Evolutionary conservation across 805 yeast species (phyloP).

Genomic region (Candida ponderosae): DNA sequence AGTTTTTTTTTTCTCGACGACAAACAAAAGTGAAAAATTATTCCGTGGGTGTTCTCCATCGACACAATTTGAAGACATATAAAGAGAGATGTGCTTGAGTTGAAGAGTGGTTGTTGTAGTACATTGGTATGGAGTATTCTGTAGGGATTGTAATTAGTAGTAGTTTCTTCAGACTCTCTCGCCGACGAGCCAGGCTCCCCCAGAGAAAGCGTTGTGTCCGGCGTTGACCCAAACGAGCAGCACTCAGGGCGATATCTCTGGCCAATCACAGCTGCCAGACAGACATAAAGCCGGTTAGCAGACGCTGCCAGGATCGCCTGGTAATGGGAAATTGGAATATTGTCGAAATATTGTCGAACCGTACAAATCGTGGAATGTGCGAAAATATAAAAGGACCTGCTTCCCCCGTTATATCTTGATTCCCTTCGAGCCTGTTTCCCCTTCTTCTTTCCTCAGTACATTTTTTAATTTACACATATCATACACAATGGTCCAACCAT

Average conservation of each 20-base stretch:
- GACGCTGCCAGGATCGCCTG: not conserved
- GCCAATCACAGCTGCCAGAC: slow-evolving; percentile 2
- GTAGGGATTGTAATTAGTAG: too few species aligned
- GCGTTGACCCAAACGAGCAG: not conserved
- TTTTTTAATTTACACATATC: not conserved
- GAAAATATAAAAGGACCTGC: too few species aligned
- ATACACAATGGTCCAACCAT: slow-evolving; percentile 62
- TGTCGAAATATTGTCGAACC: not conserved
- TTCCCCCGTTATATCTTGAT: not conserved
- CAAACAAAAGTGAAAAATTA: too few species aligned
- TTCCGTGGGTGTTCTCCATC: too few species aligned
- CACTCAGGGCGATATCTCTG: slow-evolving; percentile 1
- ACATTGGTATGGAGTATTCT: too few species aligned
- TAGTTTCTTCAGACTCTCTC: too few species aligned
- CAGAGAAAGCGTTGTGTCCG: not conserved
- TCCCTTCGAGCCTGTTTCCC: not conserved
- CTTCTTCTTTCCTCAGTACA: not conserved
- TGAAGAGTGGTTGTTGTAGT: too few species aligned
- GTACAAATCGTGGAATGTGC: not conserved
- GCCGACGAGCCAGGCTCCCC: too few species aligned
- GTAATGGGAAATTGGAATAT: not conserved
- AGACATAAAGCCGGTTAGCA: slow-evolving; percentile 1
- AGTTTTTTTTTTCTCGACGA: too few species aligned
- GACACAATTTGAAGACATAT: too few species aligned
- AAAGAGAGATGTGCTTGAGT: too few species aligned